phyloP scores from a whole-genome alignment of 495 filamentous ascomycete species.

The Penicillium malachiteum region DNA sequence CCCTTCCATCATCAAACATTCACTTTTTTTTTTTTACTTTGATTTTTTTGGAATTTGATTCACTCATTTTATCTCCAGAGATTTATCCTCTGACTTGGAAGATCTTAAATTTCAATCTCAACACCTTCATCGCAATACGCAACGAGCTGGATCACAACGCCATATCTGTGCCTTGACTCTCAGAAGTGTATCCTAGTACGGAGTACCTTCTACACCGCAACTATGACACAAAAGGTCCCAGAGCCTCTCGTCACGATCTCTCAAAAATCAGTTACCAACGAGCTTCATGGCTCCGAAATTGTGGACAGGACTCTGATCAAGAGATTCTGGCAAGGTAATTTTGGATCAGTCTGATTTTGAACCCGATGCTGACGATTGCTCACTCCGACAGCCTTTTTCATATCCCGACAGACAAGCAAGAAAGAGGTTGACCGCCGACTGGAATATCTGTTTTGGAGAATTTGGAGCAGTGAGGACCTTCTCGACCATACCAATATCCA shows the following conservation, averaged over 20 bases:
- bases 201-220: neutral
- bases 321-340: conserved; percentile 51
- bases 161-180: too few species aligned
- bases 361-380: neutral
- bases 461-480: conserved; percentile 42
- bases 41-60: too few species aligned
- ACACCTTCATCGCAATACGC: too few species aligned
- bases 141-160: too few species aligned
- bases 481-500: conserved; percentile 27
- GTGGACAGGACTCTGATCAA: conserved; percentile 34
- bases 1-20: too few species aligned
- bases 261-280: conserved; percentile 16
- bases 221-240: conserved; percentile 48
- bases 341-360: neutral
- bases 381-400: conserved; percentile 38
- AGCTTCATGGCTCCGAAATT: conserved; percentile 23
- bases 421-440: conserved; percentile 43
- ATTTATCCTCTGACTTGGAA: too few species aligned
- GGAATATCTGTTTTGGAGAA: conserved; percentile 56
- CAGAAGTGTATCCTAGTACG: neutral
- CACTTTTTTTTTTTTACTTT: too few species aligned
- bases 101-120: too few species aligned
- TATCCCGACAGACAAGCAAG: conserved; percentile 33
- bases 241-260: conserved; percentile 50
- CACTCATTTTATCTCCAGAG: too few species aligned